Evolutionary conservation across 176 grass and related monocot species (phyloP).

Genomic region (Pontederia paniculata): DNA sequence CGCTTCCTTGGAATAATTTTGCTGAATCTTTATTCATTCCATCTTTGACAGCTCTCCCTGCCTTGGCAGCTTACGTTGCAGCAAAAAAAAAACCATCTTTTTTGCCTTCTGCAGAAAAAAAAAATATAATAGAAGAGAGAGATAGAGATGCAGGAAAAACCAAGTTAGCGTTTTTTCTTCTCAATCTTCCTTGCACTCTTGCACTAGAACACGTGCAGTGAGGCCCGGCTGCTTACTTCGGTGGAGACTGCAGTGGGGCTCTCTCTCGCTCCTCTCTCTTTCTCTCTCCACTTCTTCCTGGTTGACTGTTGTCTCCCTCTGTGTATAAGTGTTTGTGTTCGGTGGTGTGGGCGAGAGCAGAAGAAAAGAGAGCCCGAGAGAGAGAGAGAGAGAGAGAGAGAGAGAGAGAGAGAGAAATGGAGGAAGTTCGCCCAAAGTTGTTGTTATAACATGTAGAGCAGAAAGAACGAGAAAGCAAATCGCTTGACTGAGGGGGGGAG

Average conservation of each 20-base stretch:
- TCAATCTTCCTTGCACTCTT: background rate
- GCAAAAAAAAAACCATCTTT: background rate
- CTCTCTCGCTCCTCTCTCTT: background rate
- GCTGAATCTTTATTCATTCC: background rate
- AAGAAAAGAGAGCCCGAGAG: background rate
- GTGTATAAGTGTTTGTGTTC: background rate
- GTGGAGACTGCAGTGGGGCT: slow-evolving; percentile 15
- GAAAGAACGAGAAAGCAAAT: background rate
- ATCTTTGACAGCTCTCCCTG: background rate
- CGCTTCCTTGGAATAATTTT: background rate
- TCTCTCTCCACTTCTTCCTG: background rate
- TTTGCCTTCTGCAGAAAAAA: no score
- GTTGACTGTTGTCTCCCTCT: slow-evolving; percentile 12
- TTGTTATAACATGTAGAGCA: background rate
- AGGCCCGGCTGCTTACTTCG: slow-evolving; percentile 11
- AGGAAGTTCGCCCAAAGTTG: no score
- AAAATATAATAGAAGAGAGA: background rate
- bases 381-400: background rate
- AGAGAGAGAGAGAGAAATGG: background rate
- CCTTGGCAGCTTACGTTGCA: background rate
- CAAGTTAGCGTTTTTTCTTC: slow-evolving; percentile 18
- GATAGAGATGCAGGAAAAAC: slow-evolving; percentile 2
- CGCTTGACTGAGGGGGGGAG: no score
- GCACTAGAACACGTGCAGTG: slow-evolving; percentile 12
- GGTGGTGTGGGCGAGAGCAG: no score